Base-by-base conservation (phyloP, 75 land plant genomes). In the Pinus albicaulis region DNA sequence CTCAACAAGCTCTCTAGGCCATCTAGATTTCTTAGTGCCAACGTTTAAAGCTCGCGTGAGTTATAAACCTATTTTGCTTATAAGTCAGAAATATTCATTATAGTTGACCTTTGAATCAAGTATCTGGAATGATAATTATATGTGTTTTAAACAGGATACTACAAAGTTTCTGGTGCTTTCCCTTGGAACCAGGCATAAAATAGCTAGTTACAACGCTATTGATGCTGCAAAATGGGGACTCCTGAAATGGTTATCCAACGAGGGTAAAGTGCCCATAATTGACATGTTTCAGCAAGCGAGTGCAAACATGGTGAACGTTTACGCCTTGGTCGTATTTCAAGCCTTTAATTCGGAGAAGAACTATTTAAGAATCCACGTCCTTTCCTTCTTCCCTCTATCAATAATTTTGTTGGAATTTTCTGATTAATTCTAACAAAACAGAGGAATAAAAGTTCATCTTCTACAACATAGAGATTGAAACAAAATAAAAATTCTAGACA, bases 351-450 rank as follows among this genome's bases (percentile, higher is more conserved):
- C 70, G 19, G 78, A 77, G 34, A 31, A 68, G 4, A 82, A 78
- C 72, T 89, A 85, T 55, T 75, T 89, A 55, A 80, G 89, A 1
- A 84, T 84, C 62, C 86, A 84, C 74, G 86, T 84, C 76, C 20
- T 36, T 31, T 15, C 5, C 8, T 20, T 16, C 41, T 38, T 38
- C 41, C 4, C 4, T 25, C 0, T 31, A 4, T 3, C 5, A 15
- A 1, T 7, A 25, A 61, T 26, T 25, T 3, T 0, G 5, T 44
- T 10, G 8, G 7, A 44, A n/a, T n/a, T n/a, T n/a, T n/a, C n/a
- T n/a, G n/a, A n/a, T n/a, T n/a, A n/a, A n/a, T n/a, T n/a, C n/a
- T n/a, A n/a, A n/a, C n/a, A n/a, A n/a, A n/a, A n/a, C n/a, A n/a
- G n/a, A n/a, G n/a, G n/a, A n/a, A n/a, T n/a, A n/a, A n/a, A n/a